Evolutionary conservation across 306 rosid genomes (phyloP), one percentile per base, ranked within the genome.

Genomic region (Medicago ruthenica): DNA sequence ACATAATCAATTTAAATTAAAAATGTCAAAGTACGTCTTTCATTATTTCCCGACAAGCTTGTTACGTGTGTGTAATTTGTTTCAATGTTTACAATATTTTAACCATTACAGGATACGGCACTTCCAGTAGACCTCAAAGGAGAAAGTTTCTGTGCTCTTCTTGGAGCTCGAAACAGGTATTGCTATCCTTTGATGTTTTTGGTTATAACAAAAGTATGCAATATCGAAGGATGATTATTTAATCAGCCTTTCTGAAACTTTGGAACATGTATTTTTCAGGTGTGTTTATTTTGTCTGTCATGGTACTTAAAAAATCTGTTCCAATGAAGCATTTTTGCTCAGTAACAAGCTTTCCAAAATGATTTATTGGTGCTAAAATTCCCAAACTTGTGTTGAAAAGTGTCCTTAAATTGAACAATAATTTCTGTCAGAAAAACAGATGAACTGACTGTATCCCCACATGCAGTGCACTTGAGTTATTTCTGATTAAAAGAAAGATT

Each of bases 391-490:
- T 55, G 44, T 55, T 36, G 9, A 14, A 34, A 45, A 74, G 22
- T 53, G 22, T 70, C 57, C 13, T 9, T 45, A 69, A 62, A 69
- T 55, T 81, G 55, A 73, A 55, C 48, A 55, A 20, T 79, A 7
- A 37, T 55, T 42, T 39, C 58, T 70, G 22, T 63, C 70, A 27
- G 48, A 78, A 60, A 59, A 45, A 48, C 42, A 8, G 3, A 17
- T 48, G 74, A 76, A 70, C 74, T 78, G 60, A 86, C 74, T 73
- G 73, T 73, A 40, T 76, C 18, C 83, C 42, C 70, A 76, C 61
- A 40, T 92, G 83, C 98, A 95, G 99, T 53, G 97, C 97, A 2
- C 83, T 92, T 79, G 99, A 95, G 86, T 96, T 81, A 80, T 86
- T 92, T 70, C 91, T 95, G 82, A 68, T 95, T 79, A 92, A 95